Percentiles rank a stretch among this genome's conserved stretches.
Conservation (phyloP, 208 protist species). For the Leptomonas seymouri region DNA sequence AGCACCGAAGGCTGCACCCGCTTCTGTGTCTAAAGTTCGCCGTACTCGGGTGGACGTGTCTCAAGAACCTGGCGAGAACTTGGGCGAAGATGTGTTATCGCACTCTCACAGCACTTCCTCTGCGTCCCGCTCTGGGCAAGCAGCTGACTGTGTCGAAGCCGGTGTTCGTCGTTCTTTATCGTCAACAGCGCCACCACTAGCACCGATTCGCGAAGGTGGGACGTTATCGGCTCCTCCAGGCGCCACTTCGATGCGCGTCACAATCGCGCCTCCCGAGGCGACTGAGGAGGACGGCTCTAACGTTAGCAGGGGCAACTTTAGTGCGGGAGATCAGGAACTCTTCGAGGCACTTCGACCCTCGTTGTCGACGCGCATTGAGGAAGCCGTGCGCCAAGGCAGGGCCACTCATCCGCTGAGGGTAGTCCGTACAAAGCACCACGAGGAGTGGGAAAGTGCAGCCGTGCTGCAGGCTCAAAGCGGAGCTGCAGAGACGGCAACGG, state of each 20-base stretch:
- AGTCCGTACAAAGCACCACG: neutral
- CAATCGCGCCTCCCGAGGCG: constrained; percentile 25
- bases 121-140: neutral
- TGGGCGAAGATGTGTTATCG: neutral
- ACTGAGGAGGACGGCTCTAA: neutral
- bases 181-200: constrained; percentile 7
- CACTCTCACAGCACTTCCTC: neutral
- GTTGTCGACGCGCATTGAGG: constrained; percentile 36
- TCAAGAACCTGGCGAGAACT: neutral
- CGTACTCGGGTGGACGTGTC: neutral
- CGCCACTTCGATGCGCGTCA: neutral
- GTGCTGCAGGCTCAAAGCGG: neutral
- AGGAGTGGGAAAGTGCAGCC: neutral
- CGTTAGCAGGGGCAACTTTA: neutral
- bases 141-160: neutral
- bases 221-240: constrained; percentile 5
- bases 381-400: constrained; percentile 24
- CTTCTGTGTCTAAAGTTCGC: neutral
- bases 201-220: neutral
- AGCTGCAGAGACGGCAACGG: neutral
- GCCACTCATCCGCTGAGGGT: constrained; percentile 15
- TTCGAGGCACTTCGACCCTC: constrained; percentile 28
- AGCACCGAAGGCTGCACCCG: constrained; percentile 13
- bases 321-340: neutral
- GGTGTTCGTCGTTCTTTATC: neutral